Evolutionary conservation across 768 basidiomycete species (phyloP), one percentile per base, ranked within the genome.

Genomic region (Hysterangium stoloniferum): DNA sequence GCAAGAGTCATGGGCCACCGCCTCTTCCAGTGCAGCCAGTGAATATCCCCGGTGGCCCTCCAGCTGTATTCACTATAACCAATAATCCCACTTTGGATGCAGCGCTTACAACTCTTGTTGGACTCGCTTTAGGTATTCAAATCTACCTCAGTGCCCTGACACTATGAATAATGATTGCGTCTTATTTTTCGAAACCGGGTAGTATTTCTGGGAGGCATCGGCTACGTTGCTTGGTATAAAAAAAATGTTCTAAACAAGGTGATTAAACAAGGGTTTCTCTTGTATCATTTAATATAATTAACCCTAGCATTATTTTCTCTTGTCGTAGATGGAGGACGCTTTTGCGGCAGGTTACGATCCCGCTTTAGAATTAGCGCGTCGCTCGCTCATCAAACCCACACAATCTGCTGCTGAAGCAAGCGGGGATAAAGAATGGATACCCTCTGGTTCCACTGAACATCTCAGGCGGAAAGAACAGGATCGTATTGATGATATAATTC

Each of bases 271-370:
- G 2, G 11, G n/a, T 45, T 32, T 33, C n/a, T 12, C 40, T 15
- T 9, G 35, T 4, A 44, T 34, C 46, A 19, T 29, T 22, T 33
- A 42, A 43, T 27, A 51, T 37, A 52, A 9, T 36, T 20, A 43
- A 31, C 29, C 28, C 33, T 48, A 6, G 7, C 9, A 55, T 40
- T 47, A 31, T 53, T 37, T n/a, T n/a, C n/a, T n/a, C 47, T 20
- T 24, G 51, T 37, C 45, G 33, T 58, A 87, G 86, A 89, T 94
- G 35, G 84, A 86, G 62, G 64, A 75, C 34, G 88, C 86, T 2
- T 91, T 95, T 61, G 71, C 74, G 33, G 69, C 80, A 20, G 89
- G 92, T 1, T 93, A 87, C 61, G 88, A 88, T 62, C 86, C 86
- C 22, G 86, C 84, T 4, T 76, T 93, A 32, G 84, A 87, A 59